A percentile compares a stretch with the other conserved stretches of the same genome.
These are phyloP conservation scores for Penicillium griseofulvum DNA, from an alignment of 2,329 filamentous ascomycete species.

Conservation along the genomic window DNA sequence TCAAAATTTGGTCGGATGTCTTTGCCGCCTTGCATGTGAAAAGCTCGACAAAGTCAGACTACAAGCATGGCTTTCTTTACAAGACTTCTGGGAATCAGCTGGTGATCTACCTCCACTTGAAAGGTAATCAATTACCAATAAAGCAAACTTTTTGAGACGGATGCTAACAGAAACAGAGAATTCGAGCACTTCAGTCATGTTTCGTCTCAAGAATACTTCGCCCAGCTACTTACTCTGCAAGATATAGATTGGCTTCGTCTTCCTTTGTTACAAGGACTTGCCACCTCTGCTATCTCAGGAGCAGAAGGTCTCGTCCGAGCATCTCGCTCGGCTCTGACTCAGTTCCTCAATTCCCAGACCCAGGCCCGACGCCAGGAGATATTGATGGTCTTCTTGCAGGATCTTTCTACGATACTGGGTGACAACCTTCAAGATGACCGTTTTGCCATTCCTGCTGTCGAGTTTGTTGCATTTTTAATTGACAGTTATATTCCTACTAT, in stretches of 20 bases:
- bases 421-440: slow-evolving; percentile 61
- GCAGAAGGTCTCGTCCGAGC: slow-evolving; percentile 46
- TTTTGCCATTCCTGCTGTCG: slow-evolving; percentile 70
- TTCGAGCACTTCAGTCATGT: slow-evolving; percentile 48
- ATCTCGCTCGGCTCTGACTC: slow-evolving; percentile 42
- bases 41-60: slow-evolving; percentile 84
- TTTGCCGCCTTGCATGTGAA: slow-evolving; percentile 74
- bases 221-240: slow-evolving; percentile 41
- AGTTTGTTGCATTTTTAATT: slow-evolving; percentile 74
- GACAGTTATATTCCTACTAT: slow-evolving; percentile 50
- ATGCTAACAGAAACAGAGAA: slow-evolving; percentile 30
- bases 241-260: slow-evolving; percentile 36
- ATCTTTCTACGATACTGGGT: slow-evolving; percentile 56
- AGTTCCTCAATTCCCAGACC: slow-evolving; percentile 31
- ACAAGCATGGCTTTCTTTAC: slow-evolving; percentile 46
- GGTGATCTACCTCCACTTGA: slow-evolving; percentile 35
- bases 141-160: neutral
- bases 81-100: slow-evolving; percentile 39
- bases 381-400: slow-evolving; percentile 48
- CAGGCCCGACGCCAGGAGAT: slow-evolving; percentile 35
- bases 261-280: slow-evolving; percentile 43
- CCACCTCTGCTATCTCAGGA: slow-evolving; percentile 46
- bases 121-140: slow-evolving; percentile 39
- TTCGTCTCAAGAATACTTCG: slow-evolving; percentile 44
- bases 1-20: slow-evolving; percentile 36